Base-by-base conservation (phyloP, 2,329 filamentous ascomycete species). In the Leptographium procerum region DNA sequence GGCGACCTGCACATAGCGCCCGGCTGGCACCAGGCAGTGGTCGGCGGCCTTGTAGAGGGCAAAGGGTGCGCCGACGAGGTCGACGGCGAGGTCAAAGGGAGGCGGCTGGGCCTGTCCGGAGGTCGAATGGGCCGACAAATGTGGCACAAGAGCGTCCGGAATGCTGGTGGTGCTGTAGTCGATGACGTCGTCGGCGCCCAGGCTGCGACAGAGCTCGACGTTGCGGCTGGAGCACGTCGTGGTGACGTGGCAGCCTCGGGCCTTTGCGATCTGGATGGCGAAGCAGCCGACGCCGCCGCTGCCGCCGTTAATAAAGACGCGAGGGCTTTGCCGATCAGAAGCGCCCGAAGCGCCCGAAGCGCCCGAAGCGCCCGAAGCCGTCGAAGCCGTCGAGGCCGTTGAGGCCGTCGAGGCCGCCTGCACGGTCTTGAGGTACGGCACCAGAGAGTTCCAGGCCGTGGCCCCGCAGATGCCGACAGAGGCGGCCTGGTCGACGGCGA, bases 121-220 rank as follows among this genome's bases (percentile, higher is more conserved):
- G 57, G 1, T 55, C 53, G n/a, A 61, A 28, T 29, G 50, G 10
- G 48, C 40, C 8, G 1, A 54, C 53, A 19, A 61, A 28, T 29
- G 50, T 8, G 48, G 31, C 8, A 47, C 52, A 9, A 70, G 58
- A 7, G 57, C 55, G 0, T 56, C 52, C 4, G 65, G 8, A 1
- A 68, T 40, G 45, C 65, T 57, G 1, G 53, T 57, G 13, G 58
- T 55, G 40, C 54, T 60, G 61, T 75, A 75, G 64, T 75, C 70
- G 31, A 74, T 64, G 2, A 70, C 65, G 51, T 70, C 68, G 58
- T 72, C 67, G 3, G 71, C 73, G 4, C 73, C 73, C 8, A 75
- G 66, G 1, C 52, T 33, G 9, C 57, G 62, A 48, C 72, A 67
- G 16, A 73, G 67, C n/a, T 66, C 62, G 11, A 60, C 61, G 59